These are phyloP conservation scores for Yarrowia osloensis DNA, from an alignment of 805 yeast species.

Conservation along the genomic window DNA sequence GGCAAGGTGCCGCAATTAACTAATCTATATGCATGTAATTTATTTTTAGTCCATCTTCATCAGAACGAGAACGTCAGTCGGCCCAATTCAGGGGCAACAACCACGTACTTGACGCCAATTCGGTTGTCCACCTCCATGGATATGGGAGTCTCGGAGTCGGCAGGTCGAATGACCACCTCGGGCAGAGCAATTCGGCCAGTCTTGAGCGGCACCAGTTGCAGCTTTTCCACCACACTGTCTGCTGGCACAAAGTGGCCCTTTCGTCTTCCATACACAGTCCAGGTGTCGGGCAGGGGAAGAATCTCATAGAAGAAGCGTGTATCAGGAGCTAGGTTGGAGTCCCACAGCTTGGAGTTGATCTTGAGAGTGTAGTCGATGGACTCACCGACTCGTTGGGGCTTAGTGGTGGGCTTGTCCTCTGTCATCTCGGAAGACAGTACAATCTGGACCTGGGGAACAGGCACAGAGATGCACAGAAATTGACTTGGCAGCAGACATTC, in stretches of 20 bases:
- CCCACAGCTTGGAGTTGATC: constrained; percentile 31
- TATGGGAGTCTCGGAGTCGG: constrained; percentile 37
- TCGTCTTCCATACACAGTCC: constrained; percentile 79
- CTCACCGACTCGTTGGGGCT: constrained; percentile 1
- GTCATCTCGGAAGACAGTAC: constrained; percentile 16
- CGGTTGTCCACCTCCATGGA: constrained; percentile 62
- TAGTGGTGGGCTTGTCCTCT: constrained; percentile 18
- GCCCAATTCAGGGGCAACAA: constrained; percentile 71
- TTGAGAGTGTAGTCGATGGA: constrained; percentile 17
- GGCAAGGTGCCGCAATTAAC: constrained; percentile 3
- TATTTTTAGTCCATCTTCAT: constrained; percentile 7
- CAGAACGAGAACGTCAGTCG: constrained; percentile 62
- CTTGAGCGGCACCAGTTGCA: constrained; percentile 64
- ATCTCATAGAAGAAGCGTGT: constrained; percentile 52
- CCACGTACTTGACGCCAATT: constrained; percentile 67
- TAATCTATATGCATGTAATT: constrained; percentile 26
- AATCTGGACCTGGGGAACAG: constrained; percentile 31
- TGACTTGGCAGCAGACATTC: not conserved
- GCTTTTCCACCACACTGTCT: constrained; percentile 34
- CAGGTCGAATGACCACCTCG: constrained; percentile 50
- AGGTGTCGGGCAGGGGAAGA: constrained; percentile 59
- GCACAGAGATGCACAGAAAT: constrained; percentile 18
- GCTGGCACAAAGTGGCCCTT: constrained; percentile 51
- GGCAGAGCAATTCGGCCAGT: constrained; percentile 76
- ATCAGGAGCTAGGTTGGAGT: constrained; percentile 18